Percentiles rank a stretch among this genome's conserved stretches.
Evolutionary conservation across 805 yeast genomes (phyloP).

Genomic region (Hanseniaspora nectarophila): DNA sequence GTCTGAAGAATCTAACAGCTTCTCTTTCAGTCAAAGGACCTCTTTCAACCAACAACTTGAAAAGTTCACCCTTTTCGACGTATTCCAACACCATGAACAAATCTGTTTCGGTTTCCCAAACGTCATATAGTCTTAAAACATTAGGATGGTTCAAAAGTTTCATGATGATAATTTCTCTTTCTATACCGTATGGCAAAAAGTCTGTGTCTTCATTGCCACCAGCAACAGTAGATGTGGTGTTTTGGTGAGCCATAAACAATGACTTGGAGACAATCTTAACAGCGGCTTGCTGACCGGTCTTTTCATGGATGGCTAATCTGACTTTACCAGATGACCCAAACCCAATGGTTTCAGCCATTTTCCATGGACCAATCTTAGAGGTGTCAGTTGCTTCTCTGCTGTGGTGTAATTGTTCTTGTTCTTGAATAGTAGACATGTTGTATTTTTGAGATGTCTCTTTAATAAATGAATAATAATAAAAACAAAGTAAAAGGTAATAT

Average conservation of each 20-base stretch:
- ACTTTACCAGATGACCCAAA: constrained; percentile 96
- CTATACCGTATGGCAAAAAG: constrained; percentile 70
- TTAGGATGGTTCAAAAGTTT: constrained; percentile 67
- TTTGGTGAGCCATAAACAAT: constrained; percentile 37
- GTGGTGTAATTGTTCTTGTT: constrained; percentile 10
- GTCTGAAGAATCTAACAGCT: constrained; percentile 80
- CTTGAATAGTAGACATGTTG: background rate
- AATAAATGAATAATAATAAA: background rate
- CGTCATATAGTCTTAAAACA: constrained; percentile 68
- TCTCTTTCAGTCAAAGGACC: constrained; percentile 83
- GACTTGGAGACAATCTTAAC: constrained; percentile 91
- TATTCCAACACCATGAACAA: constrained; percentile 82
- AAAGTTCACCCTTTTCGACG: constrained; percentile 94
- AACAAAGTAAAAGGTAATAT: too few species aligned
- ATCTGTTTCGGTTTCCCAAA: constrained; percentile 77
- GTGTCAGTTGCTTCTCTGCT: constrained; percentile 18
- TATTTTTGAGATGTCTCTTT: background rate
- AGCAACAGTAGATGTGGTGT: constrained; percentile 25
- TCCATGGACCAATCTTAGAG: constrained; percentile 77
- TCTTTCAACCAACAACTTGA: constrained; percentile 77
- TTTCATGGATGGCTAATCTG: constrained; percentile 73
- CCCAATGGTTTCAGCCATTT: constrained; percentile 85
- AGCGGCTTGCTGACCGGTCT: constrained; percentile 84
- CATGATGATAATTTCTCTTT: constrained; percentile 77
- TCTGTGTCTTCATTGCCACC: constrained; percentile 37